Conservation (phyloP, 2,329 filamentous ascomycete genomes). For the Fusarium oligoseptatum region DNA sequence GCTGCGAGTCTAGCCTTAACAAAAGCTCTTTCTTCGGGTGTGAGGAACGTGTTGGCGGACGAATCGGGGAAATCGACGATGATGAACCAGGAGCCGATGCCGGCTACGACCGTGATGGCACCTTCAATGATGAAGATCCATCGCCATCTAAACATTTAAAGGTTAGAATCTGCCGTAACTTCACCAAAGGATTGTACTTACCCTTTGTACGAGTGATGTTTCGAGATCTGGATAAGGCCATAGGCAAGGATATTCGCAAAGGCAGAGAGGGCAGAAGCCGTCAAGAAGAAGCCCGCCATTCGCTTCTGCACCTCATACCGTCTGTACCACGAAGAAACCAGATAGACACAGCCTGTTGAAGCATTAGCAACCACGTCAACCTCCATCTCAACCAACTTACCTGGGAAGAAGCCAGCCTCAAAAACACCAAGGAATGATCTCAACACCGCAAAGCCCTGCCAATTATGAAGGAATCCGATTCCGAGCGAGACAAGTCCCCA, state of each 20-base stretch:
- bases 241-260: constrained; percentile 36
- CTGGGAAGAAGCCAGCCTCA: constrained; percentile 35
- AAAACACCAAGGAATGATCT: constrained; percentile 25
- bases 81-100: constrained; percentile 34
- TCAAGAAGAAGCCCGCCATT: constrained; percentile 30
- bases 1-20: constrained; percentile 19
- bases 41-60: constrained; percentile 25
- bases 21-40: constrained; percentile 17
- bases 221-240: constrained; percentile 26
- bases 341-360: constrained; percentile 24
- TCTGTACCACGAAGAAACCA: constrained; percentile 32
- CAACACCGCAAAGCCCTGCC: constrained; percentile 20
- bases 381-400: background rate
- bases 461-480: constrained; percentile 27
- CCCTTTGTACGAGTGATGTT: constrained; percentile 28
- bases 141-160: constrained; percentile 14
- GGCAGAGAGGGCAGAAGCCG: constrained; percentile 12
- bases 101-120: constrained; percentile 24
- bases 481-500: constrained; percentile 32
- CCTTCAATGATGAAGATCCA: constrained; percentile 40
- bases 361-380: background rate
- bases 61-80: constrained; percentile 38
- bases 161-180: background rate
- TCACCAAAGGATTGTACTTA: background rate
- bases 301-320: constrained; percentile 31